Base-by-base conservation (phyloP, 768 basidiomycete genomes). In the Lactarius pseudohatsudake region DNA sequence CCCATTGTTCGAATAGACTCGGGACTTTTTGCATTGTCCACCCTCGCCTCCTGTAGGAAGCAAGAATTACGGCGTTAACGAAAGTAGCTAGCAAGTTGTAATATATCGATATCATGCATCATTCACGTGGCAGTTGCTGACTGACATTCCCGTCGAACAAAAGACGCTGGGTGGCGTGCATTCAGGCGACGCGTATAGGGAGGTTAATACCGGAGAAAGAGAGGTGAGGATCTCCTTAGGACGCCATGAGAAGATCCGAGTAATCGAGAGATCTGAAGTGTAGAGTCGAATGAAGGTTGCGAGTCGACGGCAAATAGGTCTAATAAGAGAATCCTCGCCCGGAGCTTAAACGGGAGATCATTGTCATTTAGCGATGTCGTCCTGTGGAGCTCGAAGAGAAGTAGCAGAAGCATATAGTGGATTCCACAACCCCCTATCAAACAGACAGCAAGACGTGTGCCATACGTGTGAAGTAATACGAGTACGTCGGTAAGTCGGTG, bases 311-410 rank as follows among this genome's bases (percentile, higher is more conserved):
- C 22, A 22, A 53, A 26, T 22, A 55, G 16, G 18, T 40, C 60
- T 18, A 32, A 55, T 36, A 40, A 18, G 60, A 57, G 65, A 61
- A 66, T 61, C 55, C 60, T 22, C 45, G 36, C 36, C 36, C 36
- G 22, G 50, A 53, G 50, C 50, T 53, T 53, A 53, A 53, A 53
- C 22, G 4, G 34, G 32, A 45, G 26, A 45, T 58, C 45, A 58
- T 47, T 61, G 53, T 34, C 36, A 16, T 56, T 38, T 59, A 54
- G 41, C 36, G 50, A n/a, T 28, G 50, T 50, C 13, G 3, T 40
- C 22, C n/a, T 60, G 58, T 60, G 64, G 53, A 59, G 53, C 58
- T 59, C 59, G 41, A 60, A 65, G 64, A 65, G 64, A 65, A 58
- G 63, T 32, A 41, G 28, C 26, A 13, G 63, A 63, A 58, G 62